These are phyloP conservation scores for Poronia punctata DNA, from an alignment of 495 filamentous ascomycete species.

Conservation along the genomic window DNA sequence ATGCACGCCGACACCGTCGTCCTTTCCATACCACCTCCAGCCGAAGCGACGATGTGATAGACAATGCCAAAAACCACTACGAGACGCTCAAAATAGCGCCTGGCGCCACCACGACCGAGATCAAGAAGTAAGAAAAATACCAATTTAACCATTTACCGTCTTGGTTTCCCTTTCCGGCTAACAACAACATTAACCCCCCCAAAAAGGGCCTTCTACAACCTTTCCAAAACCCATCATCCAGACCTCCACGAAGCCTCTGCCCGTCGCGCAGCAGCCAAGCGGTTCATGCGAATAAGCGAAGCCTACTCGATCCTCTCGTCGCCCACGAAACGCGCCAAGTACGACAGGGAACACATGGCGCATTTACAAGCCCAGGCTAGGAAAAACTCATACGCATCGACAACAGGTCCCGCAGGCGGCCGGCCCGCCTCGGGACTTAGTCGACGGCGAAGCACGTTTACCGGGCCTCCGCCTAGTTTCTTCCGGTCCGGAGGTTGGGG, in stretches of 20 bases:
- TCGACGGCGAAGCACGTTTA: constrained; percentile 64
- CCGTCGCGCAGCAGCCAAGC: constrained; percentile 47
- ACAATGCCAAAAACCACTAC: constrained; percentile 57
- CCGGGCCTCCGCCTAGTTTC: constrained; percentile 84
- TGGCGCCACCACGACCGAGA: constrained; percentile 62
- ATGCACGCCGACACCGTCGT: too few relatives aligned
- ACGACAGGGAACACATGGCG: constrained; percentile 62
- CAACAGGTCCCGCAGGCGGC: constrained; percentile 55
- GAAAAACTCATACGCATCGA: constrained; percentile 41
- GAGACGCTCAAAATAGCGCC: constrained; percentile 68
- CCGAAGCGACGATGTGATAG: constrained; percentile 23
- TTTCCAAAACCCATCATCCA: constrained; percentile 90
- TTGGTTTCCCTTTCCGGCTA: not conserved
- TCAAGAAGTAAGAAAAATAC: constrained; percentile 64
- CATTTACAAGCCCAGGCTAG: constrained; percentile 1
- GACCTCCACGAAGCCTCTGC: constrained; percentile 80
- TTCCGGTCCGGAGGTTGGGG: constrained; percentile 73
- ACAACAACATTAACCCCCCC: constrained; percentile 7
- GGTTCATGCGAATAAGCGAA: constrained; percentile 80
- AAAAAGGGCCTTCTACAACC: constrained; percentile 77
- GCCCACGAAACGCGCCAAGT: constrained; percentile 61
- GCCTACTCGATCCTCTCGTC: constrained; percentile 76
- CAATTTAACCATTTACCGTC: constrained; percentile 1
- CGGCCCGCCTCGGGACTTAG: constrained; percentile 74
- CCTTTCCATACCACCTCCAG: constrained; percentile 38